Evolutionary conservation across 495 filamentous ascomycete genomes (phyloP).

Genomic region (Penicillium roqueforti): DNA sequence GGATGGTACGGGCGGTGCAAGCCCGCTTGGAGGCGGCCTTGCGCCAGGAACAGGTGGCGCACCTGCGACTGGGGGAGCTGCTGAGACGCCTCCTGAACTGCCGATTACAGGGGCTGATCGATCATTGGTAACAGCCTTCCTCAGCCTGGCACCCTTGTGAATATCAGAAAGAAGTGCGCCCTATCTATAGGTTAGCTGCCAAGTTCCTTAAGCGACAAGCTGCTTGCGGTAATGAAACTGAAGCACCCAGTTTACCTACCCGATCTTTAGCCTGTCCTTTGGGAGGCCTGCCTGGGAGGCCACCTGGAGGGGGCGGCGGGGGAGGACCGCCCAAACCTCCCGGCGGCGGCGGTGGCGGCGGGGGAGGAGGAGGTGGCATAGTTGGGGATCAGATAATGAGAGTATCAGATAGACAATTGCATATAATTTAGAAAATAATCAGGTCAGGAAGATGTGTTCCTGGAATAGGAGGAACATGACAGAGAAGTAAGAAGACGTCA

Average conservation of each 20-base stretch:
- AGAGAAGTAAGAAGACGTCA: conserved; percentile 31
- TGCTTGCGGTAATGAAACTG: not conserved
- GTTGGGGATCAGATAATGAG: conserved; percentile 11
- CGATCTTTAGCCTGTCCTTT: conserved; percentile 47
- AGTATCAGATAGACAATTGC: not conserved
- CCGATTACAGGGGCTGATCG: conserved; percentile 77
- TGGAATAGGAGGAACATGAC: conserved; percentile 19
- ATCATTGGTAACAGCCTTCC: conserved; percentile 91
- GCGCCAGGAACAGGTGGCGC: conserved; percentile 80
- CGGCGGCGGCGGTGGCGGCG: conserved; percentile 59
- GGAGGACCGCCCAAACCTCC: conserved; percentile 64
- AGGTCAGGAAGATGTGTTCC: conserved; percentile 14
- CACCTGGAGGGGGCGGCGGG: conserved; percentile 58
- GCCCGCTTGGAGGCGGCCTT: conserved; percentile 56
- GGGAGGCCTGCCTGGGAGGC: conserved; percentile 45
- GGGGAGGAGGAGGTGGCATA: conserved; percentile 73
- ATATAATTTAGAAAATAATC: conserved; percentile 10
- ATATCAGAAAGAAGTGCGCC: conserved; percentile 89
- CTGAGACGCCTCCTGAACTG: conserved; percentile 48
- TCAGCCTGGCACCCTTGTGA: conserved; percentile 71
- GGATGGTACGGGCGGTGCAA: conserved; percentile 71
- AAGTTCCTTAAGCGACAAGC: not conserved
- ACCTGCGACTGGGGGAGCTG: conserved; percentile 58
- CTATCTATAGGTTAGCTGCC: conserved; percentile 47
- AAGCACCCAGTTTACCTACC: conserved; percentile 40